Base-by-base conservation (phyloP, 2,329 filamentous ascomycete genomes). In the Tolypocladium paradoxum region DNA sequence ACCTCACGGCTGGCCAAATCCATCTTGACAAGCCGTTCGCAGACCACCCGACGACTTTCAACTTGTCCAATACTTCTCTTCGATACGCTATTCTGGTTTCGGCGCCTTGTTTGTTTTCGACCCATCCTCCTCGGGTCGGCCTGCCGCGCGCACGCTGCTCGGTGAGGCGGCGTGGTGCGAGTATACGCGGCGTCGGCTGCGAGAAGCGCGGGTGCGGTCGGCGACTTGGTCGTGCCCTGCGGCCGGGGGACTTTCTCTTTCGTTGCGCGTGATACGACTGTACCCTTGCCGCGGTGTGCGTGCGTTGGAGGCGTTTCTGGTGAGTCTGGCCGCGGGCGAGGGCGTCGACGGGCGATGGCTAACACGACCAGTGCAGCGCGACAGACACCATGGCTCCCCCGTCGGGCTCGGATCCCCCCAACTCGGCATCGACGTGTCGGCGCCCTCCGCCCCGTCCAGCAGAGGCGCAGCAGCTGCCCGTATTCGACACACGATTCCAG, bases 401-500 rank as follows among this genome's bases (percentile, higher is more conserved):
- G 1, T 57, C 61, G 1, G 54, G 51, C 1, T 16, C 40, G 24
- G 40, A 18, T 8, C 43, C 16, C 5, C 27, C 2, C 43, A 12
- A 31, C 43, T 46, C 43, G 43, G 43, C 43, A 14, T 2, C 18
- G 6, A 5, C 18, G 12, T 20, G 18, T 4, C 12, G 18, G 14
- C 35, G 35, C 22, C 11, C 24, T 0, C 36, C n/a, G 24, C 11
- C 35, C 2, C 14, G 27, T 9, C 36, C 49, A 11, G 12, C 49
- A 6, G 0, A 7, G 2, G 18, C 24, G 24, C n/a, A n/a, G n/a
- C 18, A 16, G 1, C 20, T 47, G 9, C 50, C 50, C n/a, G 12
- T 16, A n/a, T 67, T 68, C 38, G 53, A 65, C 36, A 51, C 54
- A 0, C 50, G 53, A 1, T 66, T 65, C 37, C 54, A 37, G 20